Percentiles rank a stretch among this genome's conserved stretches.
phyloP scores from a whole-genome alignment of 257 asterid species.

The Solanum habrochaites region DNA sequence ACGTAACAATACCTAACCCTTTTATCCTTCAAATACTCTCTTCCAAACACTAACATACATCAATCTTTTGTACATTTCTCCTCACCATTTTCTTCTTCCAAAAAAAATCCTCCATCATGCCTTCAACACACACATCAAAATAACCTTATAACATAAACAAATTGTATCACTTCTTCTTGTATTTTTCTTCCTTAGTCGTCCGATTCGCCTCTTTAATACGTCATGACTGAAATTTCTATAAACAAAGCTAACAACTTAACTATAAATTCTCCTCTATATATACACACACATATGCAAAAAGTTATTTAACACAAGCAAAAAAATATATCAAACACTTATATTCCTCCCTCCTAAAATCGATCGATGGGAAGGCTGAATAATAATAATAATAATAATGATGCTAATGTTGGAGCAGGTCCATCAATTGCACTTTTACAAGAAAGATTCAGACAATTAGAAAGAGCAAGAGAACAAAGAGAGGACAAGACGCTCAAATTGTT shows the following conservation, averaged over 20 bases:
- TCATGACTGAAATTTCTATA: background rate
- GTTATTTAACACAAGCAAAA: background rate
- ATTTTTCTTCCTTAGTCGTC: background rate
- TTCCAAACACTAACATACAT: background rate
- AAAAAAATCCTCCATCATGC: background rate
- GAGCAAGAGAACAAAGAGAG: background rate
- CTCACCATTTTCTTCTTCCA: background rate
- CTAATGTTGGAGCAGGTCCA: background rate
- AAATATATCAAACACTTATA: background rate
- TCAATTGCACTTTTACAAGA: constrained; percentile 1
- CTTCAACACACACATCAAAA: background rate
- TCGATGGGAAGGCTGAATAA: background rate
- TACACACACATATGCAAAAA: background rate
- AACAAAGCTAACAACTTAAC: background rate
- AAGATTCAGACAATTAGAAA: constrained; percentile 1
- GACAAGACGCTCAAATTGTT: background rate
- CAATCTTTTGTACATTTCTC: background rate
- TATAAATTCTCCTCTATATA: background rate
- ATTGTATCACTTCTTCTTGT: background rate
- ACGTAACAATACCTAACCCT: constrained; percentile 6
- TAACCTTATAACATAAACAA: background rate
- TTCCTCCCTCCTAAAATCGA: background rate
- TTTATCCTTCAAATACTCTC: background rate
- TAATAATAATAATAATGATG: background rate
- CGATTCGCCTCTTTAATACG: background rate